phyloP scores from a whole-genome alignment of 1,139 yeast species.

The Taphrina wiesneri region DNA sequence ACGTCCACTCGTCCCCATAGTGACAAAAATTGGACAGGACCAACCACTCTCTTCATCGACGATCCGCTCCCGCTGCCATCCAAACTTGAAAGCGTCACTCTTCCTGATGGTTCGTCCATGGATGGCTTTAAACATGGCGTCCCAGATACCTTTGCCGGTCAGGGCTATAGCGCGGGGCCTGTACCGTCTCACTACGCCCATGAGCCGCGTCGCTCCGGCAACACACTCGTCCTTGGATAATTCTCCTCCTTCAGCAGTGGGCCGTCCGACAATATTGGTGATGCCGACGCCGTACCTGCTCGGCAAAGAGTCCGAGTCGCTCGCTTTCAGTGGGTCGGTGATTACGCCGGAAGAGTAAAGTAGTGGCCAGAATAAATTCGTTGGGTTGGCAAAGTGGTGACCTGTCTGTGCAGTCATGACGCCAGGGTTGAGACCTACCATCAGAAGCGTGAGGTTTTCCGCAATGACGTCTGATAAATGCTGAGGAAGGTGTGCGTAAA shows the following conservation, averaged over 20 bases:
- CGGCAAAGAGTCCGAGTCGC: conserved; percentile 45
- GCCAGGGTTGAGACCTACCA: conserved; percentile 78
- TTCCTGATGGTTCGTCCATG: conserved; percentile 41
- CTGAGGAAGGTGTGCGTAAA: conserved; percentile 44
- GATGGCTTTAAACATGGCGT: conserved; percentile 52
- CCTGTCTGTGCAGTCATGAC: conserved; percentile 62
- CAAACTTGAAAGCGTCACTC: conserved; percentile 52
- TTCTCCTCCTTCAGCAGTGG: conserved; percentile 63
- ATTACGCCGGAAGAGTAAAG: conserved; percentile 58
- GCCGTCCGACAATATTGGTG: conserved; percentile 68
- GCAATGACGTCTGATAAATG: conserved; percentile 47
- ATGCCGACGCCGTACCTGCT: conserved; percentile 58
- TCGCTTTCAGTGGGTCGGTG: conserved; percentile 14
- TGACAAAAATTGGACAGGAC: conserved; percentile 52
- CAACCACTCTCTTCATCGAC: conserved; percentile 24
- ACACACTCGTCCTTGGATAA: conserved; percentile 57
- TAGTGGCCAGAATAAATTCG: conserved; percentile 70
- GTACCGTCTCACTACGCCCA: conserved; percentile 50
- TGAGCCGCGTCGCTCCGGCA: conserved; percentile 57
- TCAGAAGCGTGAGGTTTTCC: conserved; percentile 51
- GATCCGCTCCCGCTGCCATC: conserved; percentile 49
- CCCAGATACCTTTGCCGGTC: conserved; percentile 83
- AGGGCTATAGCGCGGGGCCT: conserved; percentile 55
- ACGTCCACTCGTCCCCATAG: conserved; percentile 78
- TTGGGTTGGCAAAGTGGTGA: conserved; percentile 72